A percentile compares a stretch with the other conserved stretches of the same genome.
Conservation (phyloP, 306 rosid genomes). For the Acacia acuminata region DNA sequence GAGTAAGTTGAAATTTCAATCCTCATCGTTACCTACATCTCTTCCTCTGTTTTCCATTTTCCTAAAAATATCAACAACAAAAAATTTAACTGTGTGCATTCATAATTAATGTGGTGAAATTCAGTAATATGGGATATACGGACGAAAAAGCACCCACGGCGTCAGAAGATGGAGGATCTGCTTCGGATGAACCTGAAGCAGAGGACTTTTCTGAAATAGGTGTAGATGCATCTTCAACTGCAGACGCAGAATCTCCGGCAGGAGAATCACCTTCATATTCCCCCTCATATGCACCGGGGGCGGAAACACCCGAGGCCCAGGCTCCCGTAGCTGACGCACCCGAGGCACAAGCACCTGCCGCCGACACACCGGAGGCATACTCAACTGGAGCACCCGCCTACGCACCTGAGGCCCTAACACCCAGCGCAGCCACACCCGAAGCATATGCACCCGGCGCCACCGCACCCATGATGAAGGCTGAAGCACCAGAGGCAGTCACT, state of each 20-base stretch:
- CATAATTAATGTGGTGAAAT: background rate
- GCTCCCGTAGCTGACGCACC: background rate
- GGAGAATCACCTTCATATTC: background rate
- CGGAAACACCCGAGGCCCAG: background rate
- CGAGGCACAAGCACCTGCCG: background rate
- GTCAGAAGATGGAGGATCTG: background rate
- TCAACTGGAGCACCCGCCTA: background rate
- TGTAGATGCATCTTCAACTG: background rate
- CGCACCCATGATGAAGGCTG: background rate
- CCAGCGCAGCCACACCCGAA: background rate
- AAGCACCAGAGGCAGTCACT: background rate
- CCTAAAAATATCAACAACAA: too few species aligned
- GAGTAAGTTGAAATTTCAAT: conserved; percentile 13
- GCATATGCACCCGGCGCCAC: background rate
- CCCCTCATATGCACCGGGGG: background rate
- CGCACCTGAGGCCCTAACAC: background rate
- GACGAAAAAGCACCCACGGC: background rate
- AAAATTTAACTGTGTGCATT: background rate
- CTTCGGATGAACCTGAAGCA: background rate
- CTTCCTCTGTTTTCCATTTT: background rate
- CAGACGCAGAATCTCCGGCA: background rate
- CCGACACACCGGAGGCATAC: background rate
- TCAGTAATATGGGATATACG: background rate
- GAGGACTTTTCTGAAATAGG: background rate
- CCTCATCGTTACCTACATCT: background rate